These are phyloP conservation scores for Brasenia schreberi DNA, from an alignment of 164 flowering plant species.

Conservation along the genomic window DNA sequence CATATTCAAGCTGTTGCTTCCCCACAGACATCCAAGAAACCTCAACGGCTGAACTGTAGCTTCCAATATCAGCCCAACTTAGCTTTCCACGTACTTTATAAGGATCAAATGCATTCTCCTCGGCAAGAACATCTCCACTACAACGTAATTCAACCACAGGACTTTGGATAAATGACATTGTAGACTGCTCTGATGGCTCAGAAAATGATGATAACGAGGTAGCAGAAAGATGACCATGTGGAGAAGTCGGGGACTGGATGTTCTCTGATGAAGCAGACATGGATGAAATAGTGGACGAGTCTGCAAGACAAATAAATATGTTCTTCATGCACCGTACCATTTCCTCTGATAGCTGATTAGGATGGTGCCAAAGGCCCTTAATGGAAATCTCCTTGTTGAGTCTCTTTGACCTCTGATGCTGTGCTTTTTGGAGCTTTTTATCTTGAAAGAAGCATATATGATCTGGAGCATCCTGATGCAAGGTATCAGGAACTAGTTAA, in stretches of 20 bases:
- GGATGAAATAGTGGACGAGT: conserved; percentile 31
- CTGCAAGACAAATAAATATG: conserved; percentile 57
- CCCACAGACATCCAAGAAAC: conserved; percentile 87
- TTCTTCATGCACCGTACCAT: conserved; percentile 76
- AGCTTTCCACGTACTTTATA: conserved; percentile 61
- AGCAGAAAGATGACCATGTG: conserved; percentile 37
- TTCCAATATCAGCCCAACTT: conserved; percentile 66
- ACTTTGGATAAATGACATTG: conserved; percentile 34
- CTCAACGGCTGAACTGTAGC: conserved; percentile 41
- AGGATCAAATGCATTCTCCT: conserved; percentile 49
- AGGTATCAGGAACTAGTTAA: conserved; percentile 5
- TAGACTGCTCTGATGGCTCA: conserved; percentile 23
- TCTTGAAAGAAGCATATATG: conserved; percentile 3
- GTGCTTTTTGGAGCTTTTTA: conserved; percentile 5
- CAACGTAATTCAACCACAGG: conserved; percentile 42
- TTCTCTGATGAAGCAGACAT: conserved; percentile 21
- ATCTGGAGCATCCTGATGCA: conserved; percentile 20
- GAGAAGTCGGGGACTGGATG: conserved; percentile 26
- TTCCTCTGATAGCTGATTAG: conserved; percentile 63
- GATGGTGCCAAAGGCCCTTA: conserved; percentile 43
- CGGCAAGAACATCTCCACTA: conserved; percentile 34
- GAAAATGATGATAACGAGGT: conserved; percentile 45
- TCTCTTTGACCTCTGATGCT: neutral
- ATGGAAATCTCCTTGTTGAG: conserved; percentile 22
- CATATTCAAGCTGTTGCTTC: conserved; percentile 61